phyloP scores from a whole-genome alignment of 2,329 filamentous ascomycete species.

The Cadophora luteo-olivacea region DNA sequence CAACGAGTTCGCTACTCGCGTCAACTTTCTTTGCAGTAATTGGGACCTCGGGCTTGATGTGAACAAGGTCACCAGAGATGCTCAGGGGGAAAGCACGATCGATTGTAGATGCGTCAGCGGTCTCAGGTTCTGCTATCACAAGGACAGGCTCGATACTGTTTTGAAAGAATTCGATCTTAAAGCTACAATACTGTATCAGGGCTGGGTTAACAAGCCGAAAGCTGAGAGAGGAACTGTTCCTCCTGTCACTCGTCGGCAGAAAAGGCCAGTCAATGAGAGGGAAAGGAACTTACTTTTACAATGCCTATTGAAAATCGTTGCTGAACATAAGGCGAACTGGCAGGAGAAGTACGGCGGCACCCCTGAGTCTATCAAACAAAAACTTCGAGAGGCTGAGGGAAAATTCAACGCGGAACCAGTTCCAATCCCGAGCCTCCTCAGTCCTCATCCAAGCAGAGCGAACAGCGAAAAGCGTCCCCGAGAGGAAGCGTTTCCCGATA shows the following conservation, averaged over 20 bases:
- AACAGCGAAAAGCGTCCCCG: conserved; percentile 19
- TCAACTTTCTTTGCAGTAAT: neutral
- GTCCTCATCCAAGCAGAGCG: neutral
- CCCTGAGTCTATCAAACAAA: conserved; percentile 1
- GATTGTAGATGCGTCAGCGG: conserved; percentile 7
- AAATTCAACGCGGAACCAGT: conserved; percentile 7
- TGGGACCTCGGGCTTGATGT: conserved; percentile 17
- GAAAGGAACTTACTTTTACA: conserved; percentile 26
- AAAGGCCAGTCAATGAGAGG: conserved; percentile 18
- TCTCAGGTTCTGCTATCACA: conserved; percentile 16
- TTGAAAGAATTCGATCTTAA: conserved; percentile 20
- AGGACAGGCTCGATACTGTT: conserved; percentile 5
- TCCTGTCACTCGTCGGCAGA: conserved; percentile 22
- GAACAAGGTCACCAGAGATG: neutral
- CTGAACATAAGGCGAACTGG: neutral
- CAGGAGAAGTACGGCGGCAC: neutral
- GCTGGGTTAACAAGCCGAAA: conserved; percentile 33
- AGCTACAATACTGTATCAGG: conserved; percentile 25
- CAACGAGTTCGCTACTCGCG: neutral
- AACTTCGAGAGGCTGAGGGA: neutral
- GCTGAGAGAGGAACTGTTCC: conserved; percentile 33
- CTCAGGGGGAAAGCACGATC: neutral
- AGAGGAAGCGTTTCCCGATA: conserved; percentile 21
- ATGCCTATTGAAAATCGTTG: conserved; percentile 20
- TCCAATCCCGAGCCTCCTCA: conserved; percentile 1